These are phyloP conservation scores for Pleurotus tuoliensis DNA, from an alignment of 768 basidiomycete species.

Conservation along the genomic window DNA sequence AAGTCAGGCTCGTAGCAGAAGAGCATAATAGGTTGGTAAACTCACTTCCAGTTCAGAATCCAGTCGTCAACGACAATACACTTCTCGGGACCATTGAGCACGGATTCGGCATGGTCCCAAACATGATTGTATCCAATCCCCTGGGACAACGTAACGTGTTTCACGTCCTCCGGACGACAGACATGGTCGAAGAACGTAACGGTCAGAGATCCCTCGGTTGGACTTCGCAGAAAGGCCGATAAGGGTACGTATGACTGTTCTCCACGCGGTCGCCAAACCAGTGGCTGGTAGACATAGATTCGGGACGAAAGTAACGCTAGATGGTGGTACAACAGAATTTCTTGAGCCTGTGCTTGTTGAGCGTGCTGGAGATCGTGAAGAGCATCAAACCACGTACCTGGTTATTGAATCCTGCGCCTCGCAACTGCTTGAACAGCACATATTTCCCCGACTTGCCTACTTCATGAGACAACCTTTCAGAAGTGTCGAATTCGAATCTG, in stretches of 20 bases:
- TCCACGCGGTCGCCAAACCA: slow-evolving; percentile 42
- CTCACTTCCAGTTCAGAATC: slow-evolving; percentile 41
- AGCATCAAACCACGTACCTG: slow-evolving; percentile 26
- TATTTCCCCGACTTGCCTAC: slow-evolving; percentile 26
- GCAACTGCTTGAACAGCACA: slow-evolving; percentile 41
- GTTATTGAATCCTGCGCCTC: slow-evolving; percentile 48
- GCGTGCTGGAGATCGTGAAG: not conserved
- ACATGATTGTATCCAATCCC: slow-evolving; percentile 20
- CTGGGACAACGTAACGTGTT: slow-evolving; percentile 25
- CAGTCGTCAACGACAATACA: slow-evolving; percentile 42
- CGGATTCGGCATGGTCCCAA: slow-evolving; percentile 33
- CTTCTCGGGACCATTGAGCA: slow-evolving; percentile 28
- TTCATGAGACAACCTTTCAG: slow-evolving; percentile 23
- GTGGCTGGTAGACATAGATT: slow-evolving; percentile 40
- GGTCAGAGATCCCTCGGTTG: slow-evolving; percentile 33
- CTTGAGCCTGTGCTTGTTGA: slow-evolving; percentile 31
- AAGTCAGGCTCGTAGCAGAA: too few relatives aligned
- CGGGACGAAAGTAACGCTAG: slow-evolving; percentile 35
- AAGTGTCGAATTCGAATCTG: slow-evolving; percentile 24
- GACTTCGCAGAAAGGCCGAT: slow-evolving; percentile 39
- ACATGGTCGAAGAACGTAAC: slow-evolving; percentile 33
- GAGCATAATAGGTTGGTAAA: not conserved
- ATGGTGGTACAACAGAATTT: slow-evolving; percentile 43
- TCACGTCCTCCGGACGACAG: slow-evolving; percentile 34
- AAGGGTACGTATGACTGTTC: slow-evolving; percentile 35